phyloP scores from a whole-genome alignment of 495 filamentous ascomycete genomes.

The Zalerion maritima region DNA sequence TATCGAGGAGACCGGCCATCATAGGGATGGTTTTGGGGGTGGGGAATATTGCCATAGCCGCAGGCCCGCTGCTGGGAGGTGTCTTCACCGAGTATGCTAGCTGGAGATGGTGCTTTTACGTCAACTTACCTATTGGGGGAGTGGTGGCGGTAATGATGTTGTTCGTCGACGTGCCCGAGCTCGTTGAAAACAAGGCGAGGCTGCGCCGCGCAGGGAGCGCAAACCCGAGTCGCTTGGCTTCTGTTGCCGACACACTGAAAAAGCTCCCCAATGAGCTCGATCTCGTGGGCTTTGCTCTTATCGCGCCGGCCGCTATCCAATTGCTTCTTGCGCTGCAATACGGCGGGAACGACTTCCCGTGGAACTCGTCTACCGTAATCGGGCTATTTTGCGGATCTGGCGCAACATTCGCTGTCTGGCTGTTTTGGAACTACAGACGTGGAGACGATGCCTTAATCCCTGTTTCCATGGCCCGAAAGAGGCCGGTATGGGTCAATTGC shows the following conservation, averaged over 20 bases:
- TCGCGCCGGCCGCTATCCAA: constrained; percentile 31
- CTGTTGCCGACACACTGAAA: constrained; percentile 7
- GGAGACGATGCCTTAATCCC: constrained; percentile 40
- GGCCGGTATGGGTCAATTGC: constrained; percentile 20
- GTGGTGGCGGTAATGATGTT: constrained; percentile 28
- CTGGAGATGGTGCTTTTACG: constrained; percentile 46
- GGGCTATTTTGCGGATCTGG: constrained; percentile 31
- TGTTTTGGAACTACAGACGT: constrained; percentile 30
- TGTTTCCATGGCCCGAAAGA: constrained; percentile 15
- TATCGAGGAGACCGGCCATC: constrained; percentile 26
- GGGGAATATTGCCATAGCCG: constrained; percentile 13
- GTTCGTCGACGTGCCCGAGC: constrained; percentile 34
- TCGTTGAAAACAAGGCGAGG: constrained; percentile 7
- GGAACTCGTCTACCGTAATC: constrained; percentile 27
- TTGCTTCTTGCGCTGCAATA: constrained; percentile 39
- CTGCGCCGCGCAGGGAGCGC: constrained; percentile 15
- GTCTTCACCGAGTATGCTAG: constrained; percentile 45
- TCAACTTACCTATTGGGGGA: constrained; percentile 48
- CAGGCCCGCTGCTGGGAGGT: constrained; percentile 46
- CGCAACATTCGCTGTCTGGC: constrained; percentile 24
- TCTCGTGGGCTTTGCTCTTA: constrained; percentile 32
- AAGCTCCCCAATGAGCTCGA: too few relatives aligned
- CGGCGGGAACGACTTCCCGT: constrained; percentile 33
- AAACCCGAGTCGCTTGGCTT: constrained; percentile 13
- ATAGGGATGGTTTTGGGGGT: constrained; percentile 20